These are phyloP conservation scores for Globisporangium echinulatum DNA, from an alignment of 352 stramenopile genomes.

Conservation along the genomic window DNA sequence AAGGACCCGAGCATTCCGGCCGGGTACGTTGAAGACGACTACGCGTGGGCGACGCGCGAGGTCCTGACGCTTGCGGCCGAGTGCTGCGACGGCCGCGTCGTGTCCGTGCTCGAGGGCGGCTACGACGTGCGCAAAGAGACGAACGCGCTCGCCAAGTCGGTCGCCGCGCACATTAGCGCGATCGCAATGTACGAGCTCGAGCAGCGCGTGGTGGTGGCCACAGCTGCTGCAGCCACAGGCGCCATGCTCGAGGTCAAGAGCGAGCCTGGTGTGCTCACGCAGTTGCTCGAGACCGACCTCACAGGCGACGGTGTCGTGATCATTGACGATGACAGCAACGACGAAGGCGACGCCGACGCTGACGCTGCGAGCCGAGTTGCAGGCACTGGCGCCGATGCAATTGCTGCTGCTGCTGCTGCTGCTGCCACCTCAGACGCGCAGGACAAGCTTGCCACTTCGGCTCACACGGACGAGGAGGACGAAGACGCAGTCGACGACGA, in stretches of 20 bases:
- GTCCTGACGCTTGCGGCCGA: slow-evolving; percentile 69
- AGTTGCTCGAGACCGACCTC: slow-evolving; percentile 46
- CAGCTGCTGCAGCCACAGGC: neutral
- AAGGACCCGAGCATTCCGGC: slow-evolving; percentile 72
- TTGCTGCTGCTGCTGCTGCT: neutral
- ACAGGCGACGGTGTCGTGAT: slow-evolving; percentile 41
- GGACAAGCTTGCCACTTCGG: neutral
- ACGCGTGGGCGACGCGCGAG: slow-evolving; percentile 72
- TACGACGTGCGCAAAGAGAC: slow-evolving; percentile 80
- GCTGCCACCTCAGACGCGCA: neutral
- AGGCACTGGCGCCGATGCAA: neutral
- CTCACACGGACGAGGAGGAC: slow-evolving; percentile 17
- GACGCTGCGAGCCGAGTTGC: neutral
- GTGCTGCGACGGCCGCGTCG: slow-evolving; percentile 70
- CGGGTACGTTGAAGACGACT: slow-evolving; percentile 80
- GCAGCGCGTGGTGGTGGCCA: slow-evolving; percentile 12
- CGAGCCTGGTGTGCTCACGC: slow-evolving; percentile 33
- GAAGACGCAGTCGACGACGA: slow-evolving; percentile 12
- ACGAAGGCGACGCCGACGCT: slow-evolving; percentile 13
- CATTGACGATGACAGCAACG: slow-evolving; percentile 41
- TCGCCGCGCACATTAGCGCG: slow-evolving; percentile 66
- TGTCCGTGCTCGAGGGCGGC: slow-evolving; percentile 84
- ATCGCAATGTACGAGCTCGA: slow-evolving; percentile 61
- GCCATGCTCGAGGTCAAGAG: slow-evolving; percentile 23
- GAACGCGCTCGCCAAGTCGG: slow-evolving; percentile 77